These are phyloP conservation scores for Pleurotus pulmonarius DNA, from an alignment of 768 basidiomycete species.

Conservation along the genomic window DNA sequence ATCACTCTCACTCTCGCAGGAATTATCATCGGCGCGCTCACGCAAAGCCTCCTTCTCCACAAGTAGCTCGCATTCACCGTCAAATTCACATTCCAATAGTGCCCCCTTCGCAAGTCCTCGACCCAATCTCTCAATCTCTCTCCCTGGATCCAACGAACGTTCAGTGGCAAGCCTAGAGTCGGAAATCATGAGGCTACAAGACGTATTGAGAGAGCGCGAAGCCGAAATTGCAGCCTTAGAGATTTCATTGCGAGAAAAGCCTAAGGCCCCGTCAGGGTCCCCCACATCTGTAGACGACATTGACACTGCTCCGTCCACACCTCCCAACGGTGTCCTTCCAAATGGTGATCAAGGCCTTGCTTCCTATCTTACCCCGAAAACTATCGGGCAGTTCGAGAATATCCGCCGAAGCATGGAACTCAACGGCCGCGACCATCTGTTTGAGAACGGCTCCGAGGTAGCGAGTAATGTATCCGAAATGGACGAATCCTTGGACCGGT, in stretches of 20 bases:
- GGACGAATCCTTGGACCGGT: conserved; percentile 71
- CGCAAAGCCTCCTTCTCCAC: conserved; percentile 80
- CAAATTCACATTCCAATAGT: conserved; percentile 48
- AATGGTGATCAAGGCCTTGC: conserved; percentile 16
- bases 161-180: conserved; percentile 85
- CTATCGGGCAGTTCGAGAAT: conserved; percentile 69
- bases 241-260: conserved; percentile 37
- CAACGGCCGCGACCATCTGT: conserved; percentile 35
- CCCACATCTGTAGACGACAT: conserved; percentile 11
- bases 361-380: conserved; percentile 62
- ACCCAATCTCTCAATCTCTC: conserved; percentile 58
- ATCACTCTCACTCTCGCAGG: conserved; percentile 97
- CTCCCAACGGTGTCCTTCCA: conserved; percentile 13
- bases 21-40: conserved; percentile 84
- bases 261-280: conserved; percentile 19
- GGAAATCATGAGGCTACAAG: conserved; percentile 94
- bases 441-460: conserved; percentile 34
- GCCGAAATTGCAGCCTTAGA: conserved; percentile 84
- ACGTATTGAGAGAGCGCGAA: conserved; percentile 87
- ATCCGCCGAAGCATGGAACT: conserved; percentile 63
- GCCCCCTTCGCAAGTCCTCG: conserved; percentile 29
- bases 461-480: conserved; percentile 41
- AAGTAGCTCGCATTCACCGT: conserved; percentile 59
- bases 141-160: conserved; percentile 56
- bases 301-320: conserved; percentile 9